These are phyloP conservation scores for Pseudozyma tsukubaensis DNA, from an alignment of 1,284 basidiomycete genomes.

Conservation along the genomic window DNA sequence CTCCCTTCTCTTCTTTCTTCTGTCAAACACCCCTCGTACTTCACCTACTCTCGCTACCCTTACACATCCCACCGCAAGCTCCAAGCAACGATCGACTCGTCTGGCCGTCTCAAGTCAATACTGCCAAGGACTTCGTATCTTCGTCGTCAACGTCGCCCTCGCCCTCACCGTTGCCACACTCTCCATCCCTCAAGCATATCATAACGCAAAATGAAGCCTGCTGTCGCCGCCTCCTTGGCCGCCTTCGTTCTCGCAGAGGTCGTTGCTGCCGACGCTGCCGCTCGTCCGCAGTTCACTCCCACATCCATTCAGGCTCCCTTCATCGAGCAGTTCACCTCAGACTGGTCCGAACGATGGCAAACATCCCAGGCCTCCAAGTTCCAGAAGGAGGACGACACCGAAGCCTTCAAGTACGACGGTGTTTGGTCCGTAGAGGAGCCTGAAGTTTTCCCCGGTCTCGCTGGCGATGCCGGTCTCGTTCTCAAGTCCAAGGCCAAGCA, in stretches of 20 bases:
- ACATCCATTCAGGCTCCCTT: slow-evolving; percentile 89
- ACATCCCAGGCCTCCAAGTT: slow-evolving; percentile 95
- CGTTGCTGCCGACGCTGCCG: slow-evolving; percentile 31
- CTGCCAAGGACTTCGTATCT: slow-evolving; percentile 2
- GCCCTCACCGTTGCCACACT: neutral
- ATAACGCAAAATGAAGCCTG: slow-evolving; percentile 36
- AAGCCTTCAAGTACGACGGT: slow-evolving; percentile 89
- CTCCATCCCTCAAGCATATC: neutral
- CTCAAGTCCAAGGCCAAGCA: slow-evolving; percentile 86
- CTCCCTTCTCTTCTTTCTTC: neutral
- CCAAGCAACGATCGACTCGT: neutral
- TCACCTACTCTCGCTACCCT: slow-evolving; percentile 2
- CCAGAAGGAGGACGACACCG: slow-evolving; percentile 59
- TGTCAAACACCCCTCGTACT: slow-evolving; percentile 6
- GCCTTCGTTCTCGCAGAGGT: slow-evolving; percentile 47
- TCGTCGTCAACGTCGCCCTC: neutral
- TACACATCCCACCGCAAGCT: neutral
- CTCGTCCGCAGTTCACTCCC: slow-evolving; percentile 72
- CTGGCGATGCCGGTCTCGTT: slow-evolving; percentile 68
- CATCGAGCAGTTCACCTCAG: slow-evolving; percentile 94
- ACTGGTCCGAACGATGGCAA: slow-evolving; percentile 92
- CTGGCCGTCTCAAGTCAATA: neutral
- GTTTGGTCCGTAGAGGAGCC: slow-evolving; percentile 97
- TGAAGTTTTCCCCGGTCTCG: slow-evolving; percentile 74
- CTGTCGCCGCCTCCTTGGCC: slow-evolving; percentile 40